Evolutionary conservation across 805 yeast genomes (phyloP).

Genomic region (Teunomyces cretensis): DNA sequence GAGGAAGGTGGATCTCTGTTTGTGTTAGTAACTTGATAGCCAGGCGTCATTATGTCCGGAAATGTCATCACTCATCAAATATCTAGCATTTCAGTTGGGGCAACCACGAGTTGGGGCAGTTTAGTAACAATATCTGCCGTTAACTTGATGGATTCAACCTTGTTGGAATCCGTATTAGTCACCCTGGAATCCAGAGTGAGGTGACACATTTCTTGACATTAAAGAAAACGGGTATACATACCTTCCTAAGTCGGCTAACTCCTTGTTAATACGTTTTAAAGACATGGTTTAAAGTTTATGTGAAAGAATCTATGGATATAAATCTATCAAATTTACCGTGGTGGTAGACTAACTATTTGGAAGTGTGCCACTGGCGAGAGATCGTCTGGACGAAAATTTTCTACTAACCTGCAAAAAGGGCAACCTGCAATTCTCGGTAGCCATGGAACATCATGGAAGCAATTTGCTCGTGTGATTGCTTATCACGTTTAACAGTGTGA

Average conservation of each 20-base stretch:
- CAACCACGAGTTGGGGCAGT: too few relatives aligned
- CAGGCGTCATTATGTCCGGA: not conserved
- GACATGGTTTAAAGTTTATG: constrained; percentile 56
- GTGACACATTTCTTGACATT: not conserved
- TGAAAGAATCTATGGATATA: constrained; percentile 5
- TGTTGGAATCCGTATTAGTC: too few relatives aligned
- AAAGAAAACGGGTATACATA: constrained; percentile 41
- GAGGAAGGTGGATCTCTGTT: constrained; percentile 96
- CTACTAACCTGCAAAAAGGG: constrained; percentile 6
- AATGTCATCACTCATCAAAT: too few relatives aligned
- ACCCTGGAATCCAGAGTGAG: too few relatives aligned
- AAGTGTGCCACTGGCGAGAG: constrained; percentile 6
- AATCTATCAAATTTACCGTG: constrained; percentile 4
- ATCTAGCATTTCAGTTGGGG: too few relatives aligned
- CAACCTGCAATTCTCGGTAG: constrained; percentile 4
- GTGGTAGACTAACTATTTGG: constrained; percentile 4
- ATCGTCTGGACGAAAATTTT: constrained; percentile 3
- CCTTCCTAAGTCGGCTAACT: constrained; percentile 92
- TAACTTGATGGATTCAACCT: not conserved
- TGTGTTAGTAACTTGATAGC: constrained; percentile 14
- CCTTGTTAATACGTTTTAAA: constrained; percentile 92
- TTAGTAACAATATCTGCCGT: not conserved
- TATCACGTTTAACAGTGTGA: not conserved
- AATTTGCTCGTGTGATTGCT: not conserved
- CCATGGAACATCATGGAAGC: constrained; percentile 10